Percentiles rank a stretch among this genome's conserved stretches.
Evolutionary conservation across 345 rosid genomes (phyloP).

Genomic region (Dovyalis caffra): DNA sequence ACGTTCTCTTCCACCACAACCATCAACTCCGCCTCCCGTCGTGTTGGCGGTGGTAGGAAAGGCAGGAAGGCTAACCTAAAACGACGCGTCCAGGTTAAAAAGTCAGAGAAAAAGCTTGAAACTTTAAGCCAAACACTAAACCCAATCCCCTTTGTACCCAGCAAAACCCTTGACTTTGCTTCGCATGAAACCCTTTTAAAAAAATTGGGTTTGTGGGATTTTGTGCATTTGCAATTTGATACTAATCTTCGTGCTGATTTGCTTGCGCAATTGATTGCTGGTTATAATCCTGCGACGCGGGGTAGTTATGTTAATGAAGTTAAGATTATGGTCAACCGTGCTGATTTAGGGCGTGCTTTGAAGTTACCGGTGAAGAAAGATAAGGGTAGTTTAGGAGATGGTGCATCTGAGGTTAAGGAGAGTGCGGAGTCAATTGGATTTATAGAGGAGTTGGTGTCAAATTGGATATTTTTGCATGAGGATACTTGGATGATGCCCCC

Average conservation of each 20-base stretch:
- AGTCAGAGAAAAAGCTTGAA: slow-evolving; percentile 49
- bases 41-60: slow-evolving; percentile 11
- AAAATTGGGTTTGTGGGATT: slow-evolving; percentile 81
- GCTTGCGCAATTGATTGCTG: slow-evolving; percentile 61
- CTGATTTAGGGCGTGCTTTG: slow-evolving; percentile 83
- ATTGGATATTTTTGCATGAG: slow-evolving; percentile 68
- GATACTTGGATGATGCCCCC: slow-evolving; percentile 79
- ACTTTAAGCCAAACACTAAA: slow-evolving; percentile 41
- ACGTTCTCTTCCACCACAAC: slow-evolving; percentile 4
- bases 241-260: slow-evolving; percentile 48
- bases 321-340: slow-evolving; percentile 55
- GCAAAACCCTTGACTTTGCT: slow-evolving; percentile 54
- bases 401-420: slow-evolving; percentile 35
- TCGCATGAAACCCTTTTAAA: slow-evolving; percentile 55
- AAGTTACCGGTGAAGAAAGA: slow-evolving; percentile 54
- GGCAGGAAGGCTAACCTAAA: slow-evolving; percentile 11
- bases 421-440: slow-evolving; percentile 49
- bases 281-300: slow-evolving; percentile 33
- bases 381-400: slow-evolving; percentile 30
- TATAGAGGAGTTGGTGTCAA: slow-evolving; percentile 54
- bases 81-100: slow-evolving; percentile 30
- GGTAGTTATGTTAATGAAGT: slow-evolving; percentile 61
- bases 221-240: slow-evolving; percentile 67
- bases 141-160: slow-evolving; percentile 62
- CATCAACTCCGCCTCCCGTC: slow-evolving; percentile 1